Evolutionary conservation across 106 monocot genomes (phyloP).

Genomic region (Dioscorea dumetorum): DNA sequence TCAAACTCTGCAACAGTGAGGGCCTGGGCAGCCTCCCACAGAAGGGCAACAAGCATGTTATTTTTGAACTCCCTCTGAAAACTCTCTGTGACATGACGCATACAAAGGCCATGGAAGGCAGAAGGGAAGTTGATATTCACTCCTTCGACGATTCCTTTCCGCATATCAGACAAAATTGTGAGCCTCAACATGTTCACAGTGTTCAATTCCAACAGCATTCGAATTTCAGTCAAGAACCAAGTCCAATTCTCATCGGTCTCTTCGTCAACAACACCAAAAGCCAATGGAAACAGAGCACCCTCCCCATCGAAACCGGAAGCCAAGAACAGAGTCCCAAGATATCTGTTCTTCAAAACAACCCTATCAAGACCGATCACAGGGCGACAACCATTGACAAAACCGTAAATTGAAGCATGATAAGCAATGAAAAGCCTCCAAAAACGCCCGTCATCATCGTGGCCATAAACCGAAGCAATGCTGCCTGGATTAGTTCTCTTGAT

Average conservation of each 20-base stretch:
- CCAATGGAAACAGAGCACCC: conserved; percentile 89
- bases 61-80: conserved; percentile 91
- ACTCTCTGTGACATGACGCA: conserved; percentile 84
- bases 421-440: conserved; percentile 82
- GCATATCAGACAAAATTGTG: conserved; percentile 81
- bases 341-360: conserved; percentile 79
- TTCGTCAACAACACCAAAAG: conserved; percentile 95
- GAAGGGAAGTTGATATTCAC: conserved; percentile 95
- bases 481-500: conserved; percentile 81
- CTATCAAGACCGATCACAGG: conserved; percentile 90
- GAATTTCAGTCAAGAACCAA: conserved; percentile 92
- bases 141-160: conserved; percentile 82
- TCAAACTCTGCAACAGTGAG: conserved; percentile 86
- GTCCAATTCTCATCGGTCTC: conserved; percentile 97
- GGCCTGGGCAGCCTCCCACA: conserved; percentile 94
- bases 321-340: conserved; percentile 87
- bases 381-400: conserved; percentile 87
- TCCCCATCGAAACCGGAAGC: conserved; percentile 97
- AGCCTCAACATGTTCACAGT: conserved; percentile 97
- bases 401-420: conserved; percentile 86
- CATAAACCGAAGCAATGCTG: conserved; percentile 74
- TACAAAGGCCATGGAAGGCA: conserved; percentile 94
- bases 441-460: conserved; percentile 66
- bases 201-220: conserved; percentile 64
- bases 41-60: conserved; percentile 56